Evolutionary conservation across 352 stramenopile genomes (phyloP), one percentile per base, ranked within the genome.

Genomic region (Pseudoperonospora humuli): DNA sequence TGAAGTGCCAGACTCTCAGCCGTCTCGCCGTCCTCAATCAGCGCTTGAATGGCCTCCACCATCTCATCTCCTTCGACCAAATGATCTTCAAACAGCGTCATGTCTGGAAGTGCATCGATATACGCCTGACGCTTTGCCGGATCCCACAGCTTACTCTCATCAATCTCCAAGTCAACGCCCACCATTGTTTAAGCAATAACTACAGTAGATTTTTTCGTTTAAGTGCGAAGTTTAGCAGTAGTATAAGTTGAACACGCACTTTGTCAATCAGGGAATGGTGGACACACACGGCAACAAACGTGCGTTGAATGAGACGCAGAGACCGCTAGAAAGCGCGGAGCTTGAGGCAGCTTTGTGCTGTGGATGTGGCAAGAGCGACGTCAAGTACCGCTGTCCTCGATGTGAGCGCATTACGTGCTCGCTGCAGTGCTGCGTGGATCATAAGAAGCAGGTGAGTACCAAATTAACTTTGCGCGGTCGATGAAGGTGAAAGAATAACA

Each of bases 51-150:
- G 11, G 82, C 82, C 18, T 76, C 75, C 34, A 84, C 79, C 82
- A 91, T 93, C 48, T 83, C 67, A 50, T 93, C 81, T 44, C 77
- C 78, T 39, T 91, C 78, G 35, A 93, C 68, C 49, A 93, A 52
- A 50, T 93, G 81, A 58, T 93, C 81, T 35, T 93, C 81, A 44
- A 93, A 93, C 21, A 93, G 65, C 48, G 81, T 80, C 81, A 93
- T 91, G 23, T 93, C 81, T 7, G 81, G 76, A 47, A 93, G 55
- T 31, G 69, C 61, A 21, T 93, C 81, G 60, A 93, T 84, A 62
- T 93, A 93, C 46, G 73, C 72, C 54, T 93, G 81, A 21, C 81
- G 78, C 56, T 75, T 57, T 24, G 43, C 61, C n/a, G 77, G 70
- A 44, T 83, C 73, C 81, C 81, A 93, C 32, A 84, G 54, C 61